Evolutionary conservation across 768 basidiomycete species (phyloP).

Genomic region (Amylocystis lapponica): DNA sequence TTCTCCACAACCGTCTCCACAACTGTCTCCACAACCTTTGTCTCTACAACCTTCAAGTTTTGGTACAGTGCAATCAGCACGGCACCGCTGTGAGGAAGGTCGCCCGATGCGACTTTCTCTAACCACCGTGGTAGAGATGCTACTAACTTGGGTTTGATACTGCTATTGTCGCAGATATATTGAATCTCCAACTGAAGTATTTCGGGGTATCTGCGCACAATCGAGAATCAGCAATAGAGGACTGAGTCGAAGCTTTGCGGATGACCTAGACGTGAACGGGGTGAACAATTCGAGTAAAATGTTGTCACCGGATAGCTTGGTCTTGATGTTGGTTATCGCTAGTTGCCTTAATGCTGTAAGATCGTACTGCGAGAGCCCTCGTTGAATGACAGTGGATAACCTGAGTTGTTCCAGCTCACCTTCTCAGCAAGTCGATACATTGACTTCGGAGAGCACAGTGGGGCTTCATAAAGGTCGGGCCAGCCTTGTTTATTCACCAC

Average conservation of each 20-base stretch:
- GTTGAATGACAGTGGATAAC: neutral
- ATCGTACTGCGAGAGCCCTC: neutral
- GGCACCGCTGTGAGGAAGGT: neutral
- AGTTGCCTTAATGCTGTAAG: neutral
- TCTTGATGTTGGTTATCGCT: neutral
- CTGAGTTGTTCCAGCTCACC: conserved; percentile 3
- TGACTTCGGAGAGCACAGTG: conserved; percentile 19
- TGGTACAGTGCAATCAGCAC: neutral
- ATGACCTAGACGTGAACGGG: neutral
- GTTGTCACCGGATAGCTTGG: neutral
- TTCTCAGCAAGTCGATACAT: conserved; percentile 20
- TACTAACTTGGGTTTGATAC: neutral
- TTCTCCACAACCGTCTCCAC: no score
- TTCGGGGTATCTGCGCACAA: conserved; percentile 2
- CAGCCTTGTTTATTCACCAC: neutral
- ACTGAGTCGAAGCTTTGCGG: neutral
- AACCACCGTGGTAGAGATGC: neutral
- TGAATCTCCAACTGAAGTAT: neutral
- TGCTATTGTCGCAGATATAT: neutral
- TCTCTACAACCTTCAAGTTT: no score
- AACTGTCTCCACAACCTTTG: no score
- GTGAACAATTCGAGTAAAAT: conserved; percentile 1
- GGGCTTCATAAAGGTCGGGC: neutral
- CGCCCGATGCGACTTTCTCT: neutral
- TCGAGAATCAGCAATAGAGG: neutral